Conservation (phyloP, 2,329 filamentous ascomycete genomes). For the Nakataea oryzae region DNA sequence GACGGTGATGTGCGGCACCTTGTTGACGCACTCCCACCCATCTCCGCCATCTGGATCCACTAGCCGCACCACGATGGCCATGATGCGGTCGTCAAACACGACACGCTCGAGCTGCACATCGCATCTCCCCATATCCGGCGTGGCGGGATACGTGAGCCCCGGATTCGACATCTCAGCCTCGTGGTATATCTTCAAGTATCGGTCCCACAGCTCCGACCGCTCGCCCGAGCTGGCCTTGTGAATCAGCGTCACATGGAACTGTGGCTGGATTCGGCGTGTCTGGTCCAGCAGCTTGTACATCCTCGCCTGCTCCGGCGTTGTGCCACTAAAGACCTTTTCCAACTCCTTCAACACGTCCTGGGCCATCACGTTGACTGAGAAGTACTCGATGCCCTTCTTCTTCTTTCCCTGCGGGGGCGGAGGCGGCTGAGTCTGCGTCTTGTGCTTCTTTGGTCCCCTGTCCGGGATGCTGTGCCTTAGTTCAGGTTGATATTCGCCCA, state of each 20-base stretch:
- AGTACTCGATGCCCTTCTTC: constrained; percentile 44
- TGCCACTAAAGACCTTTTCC: constrained; percentile 55
- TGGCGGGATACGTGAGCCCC: neutral
- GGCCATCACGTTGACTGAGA: constrained; percentile 36
- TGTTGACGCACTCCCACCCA: constrained; percentile 61
- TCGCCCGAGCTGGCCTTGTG: constrained; percentile 58
- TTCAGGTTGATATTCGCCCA: constrained; percentile 68
- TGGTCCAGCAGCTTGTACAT: constrained; percentile 71
- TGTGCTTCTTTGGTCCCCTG: constrained; percentile 32
- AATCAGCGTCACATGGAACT: constrained; percentile 91
- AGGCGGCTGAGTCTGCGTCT: constrained; percentile 21
- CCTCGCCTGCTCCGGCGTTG: constrained; percentile 38
- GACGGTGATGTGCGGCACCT: constrained; percentile 77
- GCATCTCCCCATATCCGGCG: constrained; percentile 51
- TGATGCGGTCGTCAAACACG: constrained; percentile 77
- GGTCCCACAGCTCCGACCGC: constrained; percentile 63
- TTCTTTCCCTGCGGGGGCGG: constrained; percentile 22
- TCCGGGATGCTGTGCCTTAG: constrained; percentile 66
- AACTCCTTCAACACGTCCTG: constrained; percentile 43
- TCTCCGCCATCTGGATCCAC: constrained; percentile 36
- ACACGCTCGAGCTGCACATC: constrained; percentile 57
- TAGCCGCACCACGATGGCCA: constrained; percentile 81
- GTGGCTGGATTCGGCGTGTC: constrained; percentile 63
- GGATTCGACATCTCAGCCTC: constrained; percentile 23
- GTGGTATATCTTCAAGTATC: constrained; percentile 52